Evolutionary conservation across 2,329 filamentous ascomycete genomes (phyloP), one percentile per base, ranked within the genome.

Genomic region (Aspergillus persii): DNA sequence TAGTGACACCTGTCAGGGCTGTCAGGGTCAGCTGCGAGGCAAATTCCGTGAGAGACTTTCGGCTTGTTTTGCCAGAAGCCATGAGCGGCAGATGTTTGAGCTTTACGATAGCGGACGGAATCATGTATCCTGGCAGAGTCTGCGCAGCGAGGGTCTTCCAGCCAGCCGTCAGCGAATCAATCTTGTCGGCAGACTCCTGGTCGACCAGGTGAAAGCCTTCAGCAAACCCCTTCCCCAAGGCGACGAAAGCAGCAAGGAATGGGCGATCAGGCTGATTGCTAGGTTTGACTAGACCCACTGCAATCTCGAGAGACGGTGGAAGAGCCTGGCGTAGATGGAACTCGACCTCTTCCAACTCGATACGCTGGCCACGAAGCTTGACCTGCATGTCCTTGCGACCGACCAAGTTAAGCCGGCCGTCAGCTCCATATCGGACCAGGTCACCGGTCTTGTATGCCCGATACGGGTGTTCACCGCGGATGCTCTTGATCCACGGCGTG

Each of bases 401-500:
- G 2, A 73, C 54, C 44, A 70, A 69, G n/a, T 66, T 58, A 27
- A 72, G 61, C 3, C 58, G 62, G 4, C 73, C 71, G 50, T 75
- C 65, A 4, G 63, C 49, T 12, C 68, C 66, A 41, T 71, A 69
- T 52, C 62, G 64, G 1, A 67, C 69, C 36, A 74, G 56, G 57
- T 76, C 74, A 7, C 74, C 74, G 3, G 73, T 75, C 54, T 69
- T 71, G 62, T 75, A 76, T 5, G 71, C 55, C 7, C 69, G 65
- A 27, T 39, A 41, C 6, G 54, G 56, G 9, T 55, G 18, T 5
- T 18, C 55, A 4, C 47, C 36, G 4, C 47, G 50, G 26, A 60
- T 57, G 11, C 53, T 49, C 23, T 23, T 29, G 30, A 62, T 44
- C 60, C 60, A 62, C 12, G 61, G 50, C 4, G 68, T 67, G 50